A percentile compares a stretch with the other conserved stretches of the same genome.
Evolutionary conservation across 805 yeast genomes (phyloP).

Genomic region (Yamadazyma tumulicola): DNA sequence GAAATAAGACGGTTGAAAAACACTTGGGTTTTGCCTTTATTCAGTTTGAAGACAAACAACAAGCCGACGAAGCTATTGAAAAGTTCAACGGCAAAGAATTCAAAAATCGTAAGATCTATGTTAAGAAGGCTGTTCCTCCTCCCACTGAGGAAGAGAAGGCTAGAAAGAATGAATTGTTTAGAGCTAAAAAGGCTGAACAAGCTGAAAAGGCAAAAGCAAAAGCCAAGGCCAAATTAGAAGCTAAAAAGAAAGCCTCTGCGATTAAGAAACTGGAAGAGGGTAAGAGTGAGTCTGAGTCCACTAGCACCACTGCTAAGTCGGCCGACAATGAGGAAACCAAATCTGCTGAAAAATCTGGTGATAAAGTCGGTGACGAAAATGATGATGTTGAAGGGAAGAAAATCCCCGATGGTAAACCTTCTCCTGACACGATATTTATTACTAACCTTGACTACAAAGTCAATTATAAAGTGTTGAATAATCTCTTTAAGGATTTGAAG

Average conservation of each 20-base stretch:
- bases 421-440: conserved; percentile 58
- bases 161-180: conserved; percentile 31
- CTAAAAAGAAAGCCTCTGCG: conserved; percentile 9
- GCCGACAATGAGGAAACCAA: neutral
- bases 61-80: conserved; percentile 44
- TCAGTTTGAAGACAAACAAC: conserved; percentile 43
- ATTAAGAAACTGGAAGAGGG: conserved; percentile 1
- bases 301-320: neutral
- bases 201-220: conserved; percentile 13
- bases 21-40: conserved; percentile 61
- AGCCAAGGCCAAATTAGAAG: conserved; percentile 16
- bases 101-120: conserved; percentile 46
- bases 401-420: conserved; percentile 49
- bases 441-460: conserved; percentile 55
- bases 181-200: conserved; percentile 16
- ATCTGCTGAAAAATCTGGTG: neutral
- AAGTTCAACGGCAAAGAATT: conserved; percentile 40
- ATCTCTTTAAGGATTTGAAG: conserved; percentile 44
- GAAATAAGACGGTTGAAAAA: conserved; percentile 36
- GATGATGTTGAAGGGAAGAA: conserved; percentile 9
- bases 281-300: neutral
- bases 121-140: conserved; percentile 54
- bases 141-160: conserved; percentile 43
- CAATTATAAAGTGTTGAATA: conserved; percentile 43
- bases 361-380: conserved; percentile 6